Evolutionary conservation across 2,329 filamentous ascomycete genomes (phyloP).

Genomic region (Malbranchea zuffiana): DNA sequence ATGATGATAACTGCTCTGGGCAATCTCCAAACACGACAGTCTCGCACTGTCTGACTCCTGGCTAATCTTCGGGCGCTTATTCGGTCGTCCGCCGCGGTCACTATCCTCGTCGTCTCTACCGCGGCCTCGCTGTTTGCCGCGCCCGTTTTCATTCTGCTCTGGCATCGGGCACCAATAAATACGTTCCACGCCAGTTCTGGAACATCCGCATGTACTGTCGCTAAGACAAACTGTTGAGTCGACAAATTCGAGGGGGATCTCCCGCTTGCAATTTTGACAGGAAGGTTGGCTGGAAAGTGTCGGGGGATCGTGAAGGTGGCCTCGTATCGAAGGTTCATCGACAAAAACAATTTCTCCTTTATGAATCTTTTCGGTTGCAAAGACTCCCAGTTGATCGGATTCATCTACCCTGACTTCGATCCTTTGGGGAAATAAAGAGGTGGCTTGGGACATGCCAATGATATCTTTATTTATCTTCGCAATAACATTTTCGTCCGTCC

Average conservation of each 20-base stretch:
- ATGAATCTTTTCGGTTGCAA: constrained; percentile 21
- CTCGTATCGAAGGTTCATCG: constrained; percentile 28
- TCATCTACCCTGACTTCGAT: constrained; percentile 8
- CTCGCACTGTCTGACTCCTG: not conserved
- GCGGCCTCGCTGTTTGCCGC: not conserved
- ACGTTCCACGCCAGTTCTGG: constrained; percentile 1
- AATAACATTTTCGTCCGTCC: constrained; percentile 14
- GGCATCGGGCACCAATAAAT: constrained; percentile 7
- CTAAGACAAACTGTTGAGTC: not conserved
- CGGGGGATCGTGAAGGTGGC: constrained; percentile 20
- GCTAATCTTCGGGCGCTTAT: constrained; percentile 8
- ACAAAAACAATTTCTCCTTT: constrained; percentile 20
- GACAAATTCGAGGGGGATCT: constrained; percentile 8
- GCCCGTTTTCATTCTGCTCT: not conserved
- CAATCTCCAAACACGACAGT: constrained; percentile 20
- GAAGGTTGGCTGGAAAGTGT: constrained; percentile 5
- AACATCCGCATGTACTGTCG: constrained; percentile 4
- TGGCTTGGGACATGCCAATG: constrained; percentile 15
- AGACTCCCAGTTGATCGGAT: constrained; percentile 18
- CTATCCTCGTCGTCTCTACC: constrained; percentile 1
- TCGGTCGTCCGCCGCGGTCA: not conserved
- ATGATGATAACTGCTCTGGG: constrained; percentile 22
- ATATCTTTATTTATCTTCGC: constrained; percentile 19
- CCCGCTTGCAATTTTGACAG: constrained; percentile 24
- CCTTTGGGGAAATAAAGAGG: constrained; percentile 8